Base-by-base conservation (phyloP, 768 basidiomycete species). In the Amanita molliuscula region DNA sequence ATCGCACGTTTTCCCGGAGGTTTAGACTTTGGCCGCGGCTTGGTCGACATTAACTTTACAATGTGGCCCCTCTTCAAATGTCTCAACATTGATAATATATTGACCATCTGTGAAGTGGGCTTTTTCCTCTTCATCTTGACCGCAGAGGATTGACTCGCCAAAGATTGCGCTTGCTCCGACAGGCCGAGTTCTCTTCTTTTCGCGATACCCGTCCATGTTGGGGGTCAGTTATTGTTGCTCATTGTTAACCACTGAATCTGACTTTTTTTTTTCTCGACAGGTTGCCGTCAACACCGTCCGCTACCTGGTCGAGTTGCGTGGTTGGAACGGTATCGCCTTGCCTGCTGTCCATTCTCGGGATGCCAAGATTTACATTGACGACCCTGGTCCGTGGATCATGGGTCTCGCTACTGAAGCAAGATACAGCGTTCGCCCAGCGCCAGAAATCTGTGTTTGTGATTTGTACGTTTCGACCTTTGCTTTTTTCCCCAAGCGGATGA, bases 21-120 rank as follows among this genome's bases (percentile, higher is more conserved):
- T 16, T 76, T 95, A 40, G 92, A 95, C 65, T 93, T 95, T 59
- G 90, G 92, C 23, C 78, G 83, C 37, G 92, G 92, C 0, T 71
- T 95, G 43, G 88, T 94, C 29, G 90, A 94, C 56, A 88, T 92
- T 61, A 94, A 95, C 65, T 93, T 94, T 61, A 92, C 91, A 34
- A 88, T 96, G 79, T 98, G 92, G 91, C 94, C 94, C 1, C 62
- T 98, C 44, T 96, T 97, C 75, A 87, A 92, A 62, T 86, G 85
- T 52, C 66, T 97, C 53, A 92, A 91, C 58, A 80, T 95, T 49
- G 94, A 96, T 62, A 93, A 95, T 57, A 87, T 98, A 54, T 68
- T 98, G 53, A 92, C 89, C 6, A 84, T 90, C 50, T 91, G 90
- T 60, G 94, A 98, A 76, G 88, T 87, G 57, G 20, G 25, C 34